These are phyloP conservation scores for Arachnomyces sp. DNA, from an alignment of 2,329 filamentous ascomycete species.

Conservation along the genomic window DNA sequence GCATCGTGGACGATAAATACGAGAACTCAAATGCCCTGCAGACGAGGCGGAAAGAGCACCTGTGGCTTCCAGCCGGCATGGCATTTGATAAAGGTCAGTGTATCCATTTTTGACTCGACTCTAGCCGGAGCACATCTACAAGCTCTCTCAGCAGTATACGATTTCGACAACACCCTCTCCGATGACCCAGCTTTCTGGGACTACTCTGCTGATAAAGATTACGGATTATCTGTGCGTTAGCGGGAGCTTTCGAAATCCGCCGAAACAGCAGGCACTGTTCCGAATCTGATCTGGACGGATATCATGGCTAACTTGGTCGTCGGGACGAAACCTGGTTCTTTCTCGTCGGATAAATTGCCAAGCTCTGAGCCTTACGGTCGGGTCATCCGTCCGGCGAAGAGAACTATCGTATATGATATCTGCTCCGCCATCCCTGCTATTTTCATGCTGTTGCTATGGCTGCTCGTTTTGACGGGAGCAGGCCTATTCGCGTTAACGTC, in stretches of 20 bases:
- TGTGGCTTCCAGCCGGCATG: too few relatives aligned
- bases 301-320: constrained; percentile 29
- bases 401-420: constrained; percentile 24
- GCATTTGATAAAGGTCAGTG: too few relatives aligned
- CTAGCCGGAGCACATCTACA: too few relatives aligned
- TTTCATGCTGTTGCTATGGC: constrained; percentile 5
- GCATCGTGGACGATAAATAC: constrained; percentile 13
- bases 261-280: too few relatives aligned
- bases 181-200: too few relatives aligned
- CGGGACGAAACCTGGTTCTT: constrained; percentile 19
- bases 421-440: constrained; percentile 23
- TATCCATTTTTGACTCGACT: too few relatives aligned
- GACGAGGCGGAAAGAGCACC: too few relatives aligned
- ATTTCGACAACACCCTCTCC: too few relatives aligned
- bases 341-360: not conserved
- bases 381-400: constrained; percentile 14
- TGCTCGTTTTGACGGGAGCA: not conserved
- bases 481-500: not conserved
- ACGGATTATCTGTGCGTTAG: too few relatives aligned
- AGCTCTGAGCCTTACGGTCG: not conserved
- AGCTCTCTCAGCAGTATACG: too few relatives aligned
- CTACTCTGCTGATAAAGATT: too few relatives aligned
- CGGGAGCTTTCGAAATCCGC: too few relatives aligned
- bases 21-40: not conserved
- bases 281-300: constrained; percentile 37